Evolutionary conservation across 1,284 basidiomycete genomes (phyloP), one percentile per base, ranked within the genome.

Genomic region (Sporisorium scitamineum): DNA sequence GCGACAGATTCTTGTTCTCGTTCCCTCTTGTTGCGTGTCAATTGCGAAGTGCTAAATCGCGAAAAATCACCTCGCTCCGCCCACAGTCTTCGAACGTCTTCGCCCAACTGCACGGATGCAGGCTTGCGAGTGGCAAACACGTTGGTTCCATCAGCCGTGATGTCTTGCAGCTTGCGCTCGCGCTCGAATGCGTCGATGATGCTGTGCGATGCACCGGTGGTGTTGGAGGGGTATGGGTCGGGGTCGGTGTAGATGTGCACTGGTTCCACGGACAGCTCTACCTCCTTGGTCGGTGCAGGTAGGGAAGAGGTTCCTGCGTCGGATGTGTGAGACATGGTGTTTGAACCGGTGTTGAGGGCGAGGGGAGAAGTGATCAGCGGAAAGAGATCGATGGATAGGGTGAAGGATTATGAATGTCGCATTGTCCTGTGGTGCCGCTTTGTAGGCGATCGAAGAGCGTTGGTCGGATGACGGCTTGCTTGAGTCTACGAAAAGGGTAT

Each of bases 41-140:
- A 41, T 5, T 58, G 62, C 6, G 56, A n/a, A 1, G 55, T 63
- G 13, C 53, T 55, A 27, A 81, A 70, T 7, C 58, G 47, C 10
- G 70, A 68, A 48, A 81, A 83, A 42, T 83, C 81, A 18, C 81
- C 81, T 1, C 81, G 64, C 60, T 83, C 81, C 8, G 69, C 64
- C 81, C 79, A 81, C 26, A 83, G 52, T 13, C 71, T 61, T n/a
- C 54, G 45, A 2, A 78, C 73, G 24, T 68, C 69, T n/a, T 68
- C 56, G 32, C 58, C 42, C 7, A 76, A 61, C 26, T 67, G 64
- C 14, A 44, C 47, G 0, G 50, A 20, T 0, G 69, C 54, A 0
- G 68, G 39, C 29, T 61, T 50, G 24, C 41, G 55, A 5, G 20
- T 16, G 3, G 29, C 42, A 45, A 76, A 76, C 11, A 76, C 37